Evolutionary conservation across 495 filamentous ascomycete genomes (phyloP), one percentile per base, ranked within the genome.

Genomic region (Cercophora sp.): DNA sequence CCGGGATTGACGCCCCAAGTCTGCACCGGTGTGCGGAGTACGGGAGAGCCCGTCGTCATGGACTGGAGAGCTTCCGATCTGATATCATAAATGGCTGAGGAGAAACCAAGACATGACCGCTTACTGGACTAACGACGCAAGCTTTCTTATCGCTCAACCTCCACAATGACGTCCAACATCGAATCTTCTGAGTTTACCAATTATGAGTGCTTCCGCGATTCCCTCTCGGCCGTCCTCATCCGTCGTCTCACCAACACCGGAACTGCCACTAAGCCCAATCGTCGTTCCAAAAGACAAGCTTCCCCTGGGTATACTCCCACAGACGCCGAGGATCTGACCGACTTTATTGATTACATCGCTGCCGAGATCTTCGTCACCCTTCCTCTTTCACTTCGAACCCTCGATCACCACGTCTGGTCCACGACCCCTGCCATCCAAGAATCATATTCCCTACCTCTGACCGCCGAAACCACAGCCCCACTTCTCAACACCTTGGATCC

Each of bases 331-430:
- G 88, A 90, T 43, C 69, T 91, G 23, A 78, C 75, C 37, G 89
- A 92, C 5, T 93, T 92, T 63, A 81, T 70, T 15, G 63, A 89
- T 76, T 92, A 90, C 75, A 76, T 92, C 51, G 82, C 86, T 10
- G 64, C 70, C 22, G 80, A 86, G 62, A 79, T 82, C 52, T 95
- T 89, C 74, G 56, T 70, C 26, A 69, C 75, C 40, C 78, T 93
- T 24, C 86, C 87, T 2, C 6, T 43, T 0, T 58, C 72, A 19
- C 75, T 93, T 2, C 79, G 82, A 60, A 72, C 71, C n/a, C 67
- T 89, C 24, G 74, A 76, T 55, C 84, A 87, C 67, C 67, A 80
- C 46, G 57, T 66, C 41, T 76, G 76, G 59, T 67, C 81, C 54
- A 69, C 76, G 51, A 65, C 75, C 49, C 40, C 74, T 1, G 8